Conservation (phyloP, 2,329 filamentous ascomycete species). For the Apiospora rasikravindrae region DNA sequence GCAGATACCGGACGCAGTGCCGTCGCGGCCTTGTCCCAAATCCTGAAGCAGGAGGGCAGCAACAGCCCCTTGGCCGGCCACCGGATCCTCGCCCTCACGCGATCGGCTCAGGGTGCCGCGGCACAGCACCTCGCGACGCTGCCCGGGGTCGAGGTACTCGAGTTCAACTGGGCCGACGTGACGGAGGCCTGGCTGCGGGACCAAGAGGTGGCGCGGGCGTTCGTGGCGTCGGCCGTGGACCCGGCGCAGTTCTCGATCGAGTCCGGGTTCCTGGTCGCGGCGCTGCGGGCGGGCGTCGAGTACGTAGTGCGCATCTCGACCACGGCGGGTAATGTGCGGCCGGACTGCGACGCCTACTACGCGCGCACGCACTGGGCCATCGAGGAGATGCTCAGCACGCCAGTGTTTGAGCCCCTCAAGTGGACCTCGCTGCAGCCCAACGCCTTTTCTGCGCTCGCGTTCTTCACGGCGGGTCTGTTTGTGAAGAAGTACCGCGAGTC, state of each 20-base stretch:
- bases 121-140: slow-evolving; percentile 39
- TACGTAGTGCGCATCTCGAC: slow-evolving; percentile 51
- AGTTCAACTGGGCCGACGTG: slow-evolving; percentile 44
- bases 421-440: slow-evolving; percentile 50
- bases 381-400: slow-evolving; percentile 42
- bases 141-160: slow-evolving; percentile 40
- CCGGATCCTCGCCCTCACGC: slow-evolving; percentile 32
- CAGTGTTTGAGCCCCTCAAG: slow-evolving; percentile 40
- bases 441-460: neutral
- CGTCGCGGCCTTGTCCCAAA: neutral
- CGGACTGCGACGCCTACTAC: slow-evolving; percentile 42
- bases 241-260: slow-evolving; percentile 47
- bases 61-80: neutral
- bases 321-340: slow-evolving; percentile 41
- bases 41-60: neutral
- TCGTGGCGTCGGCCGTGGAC: slow-evolving; percentile 45
- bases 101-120: slow-evolving; percentile 29
- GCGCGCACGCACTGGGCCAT: slow-evolving; percentile 47
- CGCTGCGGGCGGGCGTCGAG: slow-evolving; percentile 43
- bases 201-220: slow-evolving; percentile 42
- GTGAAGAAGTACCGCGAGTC: neutral
- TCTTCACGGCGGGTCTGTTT: neutral
- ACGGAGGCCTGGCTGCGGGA: slow-evolving; percentile 46
- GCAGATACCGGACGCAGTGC: neutral
- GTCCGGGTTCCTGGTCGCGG: slow-evolving; percentile 41